Conservation (phyloP, 1,284 basidiomycete genomes). For the Pseudozyma sp. region DNA sequence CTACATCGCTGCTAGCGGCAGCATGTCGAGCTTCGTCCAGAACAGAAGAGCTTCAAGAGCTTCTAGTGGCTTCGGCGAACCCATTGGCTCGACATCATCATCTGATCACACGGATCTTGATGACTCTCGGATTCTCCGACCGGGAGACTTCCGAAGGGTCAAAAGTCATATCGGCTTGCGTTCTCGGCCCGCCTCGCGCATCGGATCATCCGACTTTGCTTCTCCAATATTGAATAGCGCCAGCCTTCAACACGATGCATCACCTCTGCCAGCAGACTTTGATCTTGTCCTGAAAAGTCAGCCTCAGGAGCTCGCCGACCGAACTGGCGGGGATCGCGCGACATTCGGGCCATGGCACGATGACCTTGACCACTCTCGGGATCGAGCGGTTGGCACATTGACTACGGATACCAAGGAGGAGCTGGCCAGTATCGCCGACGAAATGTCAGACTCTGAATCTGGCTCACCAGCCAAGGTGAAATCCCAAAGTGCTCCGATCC, state of each 20-base stretch:
- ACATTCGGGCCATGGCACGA: conserved; percentile 22
- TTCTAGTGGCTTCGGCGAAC: conserved; percentile 6
- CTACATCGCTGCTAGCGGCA: background rate
- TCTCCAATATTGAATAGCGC: background rate
- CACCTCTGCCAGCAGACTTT: conserved; percentile 22
- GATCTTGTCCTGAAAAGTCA: conserved; percentile 16
- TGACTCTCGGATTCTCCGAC: conserved; percentile 34
- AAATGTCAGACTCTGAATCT: conserved; percentile 16
- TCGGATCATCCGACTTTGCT: conserved; percentile 1
- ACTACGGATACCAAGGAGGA: conserved; percentile 19
- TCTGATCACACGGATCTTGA: conserved; percentile 8
- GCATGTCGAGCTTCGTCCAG: conserved; percentile 8
- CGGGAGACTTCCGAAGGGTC: conserved; percentile 34
- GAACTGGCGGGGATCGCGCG: conserved; percentile 11
- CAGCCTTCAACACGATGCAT: background rate
- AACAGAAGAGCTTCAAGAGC: background rate
- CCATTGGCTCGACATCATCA: conserved; percentile 8
- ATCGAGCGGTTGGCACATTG: background rate
- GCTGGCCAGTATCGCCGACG: conserved; percentile 9
- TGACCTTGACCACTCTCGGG: conserved; percentile 8
- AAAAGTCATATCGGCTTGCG: conserved; percentile 23
- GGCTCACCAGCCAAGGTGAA: background rate
- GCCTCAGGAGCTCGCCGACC: conserved; percentile 8
- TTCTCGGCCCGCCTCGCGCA: conserved; percentile 20
- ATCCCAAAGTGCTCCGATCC: background rate